Evolutionary conservation across 2,329 filamentous ascomycete species (phyloP), one percentile per base, ranked within the genome.

Genomic region (Botrytis cinerea): DNA sequence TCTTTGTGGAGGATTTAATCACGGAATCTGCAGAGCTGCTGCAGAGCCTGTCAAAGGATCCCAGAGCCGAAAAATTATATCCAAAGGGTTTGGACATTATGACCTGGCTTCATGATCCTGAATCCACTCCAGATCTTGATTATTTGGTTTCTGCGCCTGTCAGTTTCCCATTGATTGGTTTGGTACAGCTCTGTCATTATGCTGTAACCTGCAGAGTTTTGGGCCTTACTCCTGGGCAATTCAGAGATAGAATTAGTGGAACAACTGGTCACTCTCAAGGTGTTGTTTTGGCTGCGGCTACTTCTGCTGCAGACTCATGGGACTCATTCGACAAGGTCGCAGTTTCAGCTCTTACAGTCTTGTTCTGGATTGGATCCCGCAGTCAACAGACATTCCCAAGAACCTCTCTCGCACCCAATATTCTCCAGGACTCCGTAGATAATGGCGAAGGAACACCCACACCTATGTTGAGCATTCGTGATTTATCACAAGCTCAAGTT

Each of bases 361-460:
- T 99, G 45, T 99, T 99, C 87, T 99, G 96, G 96, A 97, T 99
- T 78, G 96, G 97, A 81, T 91, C 95, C 75, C 92, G 96, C 80
- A 98, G 95, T 83, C 96, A 99, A 83, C 96, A 99, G 83, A 95
- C 95, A 2, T 99, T 98, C 84, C 97, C 96, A 57, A 91, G 93
- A 78, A 99, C 96, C 5, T 98, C 96, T 48, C 88, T 99, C 79
- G 94, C 95, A 5, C 97, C 96, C 0, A 93, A 90, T 62, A 93
- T 95, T 80, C 88, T 99, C 71, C 93, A 95, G 81, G 96, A 99
- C 83, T 98, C 96, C 1, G 88, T 94, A 77, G 95, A 98, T 81
- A 91, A 96, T 82, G 95, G 96, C 70, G 96, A 99, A 84, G 97
- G 97, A n/a, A 89, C 88, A 9, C 96, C 97, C 1, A 98, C 96